Evolutionary conservation across 2,329 filamentous ascomycete genomes (phyloP).

Genomic region (Trichoderma breve): DNA sequence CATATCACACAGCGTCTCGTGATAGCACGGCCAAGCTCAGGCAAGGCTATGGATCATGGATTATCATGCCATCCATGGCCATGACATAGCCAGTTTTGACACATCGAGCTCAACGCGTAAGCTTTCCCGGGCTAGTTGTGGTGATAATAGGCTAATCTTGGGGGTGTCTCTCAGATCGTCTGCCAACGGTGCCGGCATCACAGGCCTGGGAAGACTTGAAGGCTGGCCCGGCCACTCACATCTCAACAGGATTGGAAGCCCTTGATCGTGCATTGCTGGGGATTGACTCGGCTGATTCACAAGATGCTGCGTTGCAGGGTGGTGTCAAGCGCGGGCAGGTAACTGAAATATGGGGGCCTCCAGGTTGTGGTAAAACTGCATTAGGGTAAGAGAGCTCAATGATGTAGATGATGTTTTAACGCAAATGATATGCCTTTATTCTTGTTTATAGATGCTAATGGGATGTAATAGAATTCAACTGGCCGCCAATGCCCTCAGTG

Average conservation of each 20-base stretch:
- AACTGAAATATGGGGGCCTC: constrained; percentile 84
- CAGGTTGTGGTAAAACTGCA: constrained; percentile 80
- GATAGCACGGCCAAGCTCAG: neutral
- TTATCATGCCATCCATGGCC: constrained; percentile 58
- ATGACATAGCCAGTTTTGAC: constrained; percentile 61
- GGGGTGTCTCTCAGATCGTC: constrained; percentile 55
- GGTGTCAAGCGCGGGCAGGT: constrained; percentile 75
- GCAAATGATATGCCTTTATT: neutral
- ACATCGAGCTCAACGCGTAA: constrained; percentile 48
- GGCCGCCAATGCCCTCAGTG: constrained; percentile 59
- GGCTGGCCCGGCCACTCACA: constrained; percentile 46
- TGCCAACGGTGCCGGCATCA: constrained; percentile 74
- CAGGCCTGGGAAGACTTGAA: constrained; percentile 64
- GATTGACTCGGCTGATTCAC: constrained; percentile 18
- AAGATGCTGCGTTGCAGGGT: constrained; percentile 32
- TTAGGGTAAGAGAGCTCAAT: constrained; percentile 57
- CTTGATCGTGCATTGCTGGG: constrained; percentile 50
- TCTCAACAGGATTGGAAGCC: constrained; percentile 55
- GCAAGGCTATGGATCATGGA: constrained; percentile 45
- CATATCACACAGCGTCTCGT: constrained; percentile 23
- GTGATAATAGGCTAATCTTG: neutral
- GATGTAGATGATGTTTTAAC: neutral
- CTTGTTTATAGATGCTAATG: constrained; percentile 18
- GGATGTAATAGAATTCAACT: constrained; percentile 59
- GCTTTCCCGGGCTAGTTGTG: constrained; percentile 28